Base-by-base conservation (phyloP, 257 asterid species). In the Petrea volubilis region DNA sequence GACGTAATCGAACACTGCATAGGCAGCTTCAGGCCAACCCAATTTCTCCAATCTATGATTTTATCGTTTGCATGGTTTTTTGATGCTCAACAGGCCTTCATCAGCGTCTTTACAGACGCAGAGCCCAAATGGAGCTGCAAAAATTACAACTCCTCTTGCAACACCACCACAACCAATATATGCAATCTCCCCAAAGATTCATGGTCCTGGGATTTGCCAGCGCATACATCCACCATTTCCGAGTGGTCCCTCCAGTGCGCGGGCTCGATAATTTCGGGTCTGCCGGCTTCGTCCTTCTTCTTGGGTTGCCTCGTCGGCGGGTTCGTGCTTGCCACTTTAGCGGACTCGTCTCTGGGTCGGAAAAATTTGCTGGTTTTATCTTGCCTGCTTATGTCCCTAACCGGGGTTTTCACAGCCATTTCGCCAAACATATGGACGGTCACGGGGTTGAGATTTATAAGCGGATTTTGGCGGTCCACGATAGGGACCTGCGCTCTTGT, bases 211-310 rank as follows among this genome's bases (percentile, higher is more conserved):
- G 86, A 74, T 21, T 34, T 13, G 38, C 88, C 88, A 0, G 66
- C 62, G 2, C n/a, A 36, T 55, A 56, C 84, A 20, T 83, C 95
- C 25, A 78, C 63, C 56, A 14, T 83, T 7, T 83, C 90, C 2
- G 85, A 83, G 68, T 88, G 95, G 95, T 78, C 86, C 43, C 83
- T 87, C 28, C 61, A 72, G 27, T 85, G 93, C 28, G 68, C 70
- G 0, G 53, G 70, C 17, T 21, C 84, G 4, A n/a, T 87, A 12
- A 6, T 81, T 21, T 47, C 70, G 2, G 87, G 84, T 21, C 74
- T 87, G 2, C 87, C 90, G 9, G 74, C 91, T 1, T 85, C 94
- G 13, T 70, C 81, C 12, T 87, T 85, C 84, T 87, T 83, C 81
- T 5, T 74, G 20, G 91, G 91, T 0, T 70, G 82, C 50, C 46